Evolutionary conservation across 768 basidiomycete genomes (phyloP), one percentile per base, ranked within the genome.

Genomic region (Phlebiopsis gigantea): DNA sequence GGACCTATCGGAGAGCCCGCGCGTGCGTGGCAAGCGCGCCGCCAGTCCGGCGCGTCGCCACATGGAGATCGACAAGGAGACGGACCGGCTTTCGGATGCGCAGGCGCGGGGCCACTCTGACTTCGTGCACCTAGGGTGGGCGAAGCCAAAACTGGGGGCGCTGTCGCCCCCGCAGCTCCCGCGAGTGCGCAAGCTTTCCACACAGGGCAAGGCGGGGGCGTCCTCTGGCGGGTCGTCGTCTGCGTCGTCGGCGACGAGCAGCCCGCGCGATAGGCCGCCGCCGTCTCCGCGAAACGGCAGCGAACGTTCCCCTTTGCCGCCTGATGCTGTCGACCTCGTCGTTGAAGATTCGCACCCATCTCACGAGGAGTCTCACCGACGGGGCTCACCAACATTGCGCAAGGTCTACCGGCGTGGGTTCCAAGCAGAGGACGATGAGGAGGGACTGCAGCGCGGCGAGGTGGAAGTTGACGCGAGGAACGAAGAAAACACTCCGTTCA

Each of bases 291-390:
- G 46, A 6, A 53, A 53, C 14, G 62, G 56, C 21, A 56, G 42
- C 17, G 62, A 67, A 66, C 62, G 62, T 1, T 62, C 65, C 22
- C 64, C 62, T 10, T 69, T 83, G 12, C 79, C 80, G 14, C 78
- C 82, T 1, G 89, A 98, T 61, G 94, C 95, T 1, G 86, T 98
- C 1, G 96, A 99, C 65, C 76, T 99, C 17, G 80, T 98, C 4
- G 83, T 95, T 0, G 88, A 90, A 64, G 88, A 87, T 64, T 59
- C 67, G 7, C 66, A 74, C 7, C 83, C 84, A 3, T 80, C 77
- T 28, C 76, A 81, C 58, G 76, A 78, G 55, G 80, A 80, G 26
- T 73, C 76, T 62, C 69, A 71, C 25, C 69, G 79, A 53, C 81
- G 80, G 57, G 87, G 85, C 22, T 85, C 87, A 60, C 84, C 86